Conservation (phyloP, 2,329 filamentous ascomycete genomes). For the Colletotrichum sp. region DNA sequence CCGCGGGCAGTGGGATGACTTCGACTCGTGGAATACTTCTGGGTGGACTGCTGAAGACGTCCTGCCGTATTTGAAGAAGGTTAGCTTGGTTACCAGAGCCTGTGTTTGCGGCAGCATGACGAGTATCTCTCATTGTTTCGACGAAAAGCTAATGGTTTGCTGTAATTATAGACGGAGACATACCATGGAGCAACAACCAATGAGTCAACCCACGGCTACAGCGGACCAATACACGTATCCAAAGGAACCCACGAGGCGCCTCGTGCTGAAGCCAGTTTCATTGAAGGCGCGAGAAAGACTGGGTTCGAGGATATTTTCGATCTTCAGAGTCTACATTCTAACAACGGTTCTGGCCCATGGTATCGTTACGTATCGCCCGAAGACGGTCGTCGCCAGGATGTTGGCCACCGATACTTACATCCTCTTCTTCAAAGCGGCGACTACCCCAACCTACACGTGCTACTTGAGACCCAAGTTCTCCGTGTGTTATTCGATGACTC, state of each 20-base stretch:
- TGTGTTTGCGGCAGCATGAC: neutral
- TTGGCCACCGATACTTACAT: slow-evolving; percentile 31
- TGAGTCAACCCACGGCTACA: slow-evolving; percentile 45
- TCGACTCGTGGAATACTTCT: slow-evolving; percentile 36
- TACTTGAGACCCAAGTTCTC: slow-evolving; percentile 7
- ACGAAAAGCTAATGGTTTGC: neutral
- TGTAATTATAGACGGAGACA: neutral
- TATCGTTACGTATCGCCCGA: slow-evolving; percentile 26
- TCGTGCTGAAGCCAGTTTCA: slow-evolving; percentile 46
- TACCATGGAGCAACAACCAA: slow-evolving; percentile 33
- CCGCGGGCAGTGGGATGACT: slow-evolving; percentile 34
- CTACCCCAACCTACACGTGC: slow-evolving; percentile 33
- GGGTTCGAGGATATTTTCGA: slow-evolving; percentile 27
- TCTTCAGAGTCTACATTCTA: slow-evolving; percentile 47
- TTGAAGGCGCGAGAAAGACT: slow-evolving; percentile 37
- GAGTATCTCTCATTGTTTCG: neutral
- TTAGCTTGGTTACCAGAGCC: neutral
- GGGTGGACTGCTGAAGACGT: slow-evolving; percentile 39
- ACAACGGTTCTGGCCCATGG: slow-evolving; percentile 26
- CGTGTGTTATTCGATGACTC: neutral
- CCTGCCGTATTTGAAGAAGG: slow-evolving; percentile 24
- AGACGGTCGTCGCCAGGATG: slow-evolving; percentile 49
- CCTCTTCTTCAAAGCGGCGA: slow-evolving; percentile 29
- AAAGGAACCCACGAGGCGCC: slow-evolving; percentile 47
- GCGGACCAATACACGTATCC: slow-evolving; percentile 54